Evolutionary conservation across 768 basidiomycete genomes (phyloP).

Genomic region (Pulveroboletus frians): DNA sequence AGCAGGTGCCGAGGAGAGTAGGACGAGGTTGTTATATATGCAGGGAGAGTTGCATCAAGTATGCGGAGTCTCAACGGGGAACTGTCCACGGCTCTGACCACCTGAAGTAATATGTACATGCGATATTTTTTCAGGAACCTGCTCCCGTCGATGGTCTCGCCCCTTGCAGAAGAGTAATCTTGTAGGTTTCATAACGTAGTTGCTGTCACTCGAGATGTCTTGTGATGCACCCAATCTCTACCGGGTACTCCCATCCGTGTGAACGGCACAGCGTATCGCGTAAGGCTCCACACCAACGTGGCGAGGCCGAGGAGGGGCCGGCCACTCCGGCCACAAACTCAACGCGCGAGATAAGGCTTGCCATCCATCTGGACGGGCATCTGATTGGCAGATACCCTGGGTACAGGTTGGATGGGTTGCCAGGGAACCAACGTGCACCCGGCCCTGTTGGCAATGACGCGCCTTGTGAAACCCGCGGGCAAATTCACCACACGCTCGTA

Average conservation of each 20-base stretch:
- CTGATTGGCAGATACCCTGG: too few species aligned
- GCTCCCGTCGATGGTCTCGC: conserved; percentile 13
- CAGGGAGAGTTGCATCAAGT: conserved; percentile 10
- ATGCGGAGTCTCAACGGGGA: conserved; percentile 28
- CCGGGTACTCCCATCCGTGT: conserved; percentile 9
- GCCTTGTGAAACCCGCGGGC: conserved; percentile 23
- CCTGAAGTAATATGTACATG: conserved; percentile 11
- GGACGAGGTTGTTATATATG: conserved; percentile 20
- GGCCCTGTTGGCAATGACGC: conserved; percentile 17
- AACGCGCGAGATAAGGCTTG: background rate
- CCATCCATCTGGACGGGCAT: background rate
- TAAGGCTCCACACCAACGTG: background rate
- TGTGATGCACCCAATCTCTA: conserved; percentile 22
- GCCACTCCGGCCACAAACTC: background rate
- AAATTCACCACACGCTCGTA: conserved; percentile 8
- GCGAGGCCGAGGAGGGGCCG: too few species aligned
- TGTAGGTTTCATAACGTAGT: conserved; percentile 23
- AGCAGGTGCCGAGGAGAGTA: background rate
- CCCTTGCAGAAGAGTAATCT: conserved; percentile 20
- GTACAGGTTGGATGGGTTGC: background rate
- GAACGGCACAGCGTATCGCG: conserved; percentile 3
- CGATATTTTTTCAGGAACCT: conserved; percentile 20
- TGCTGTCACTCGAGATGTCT: conserved; percentile 18
- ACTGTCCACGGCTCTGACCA: conserved; percentile 13
- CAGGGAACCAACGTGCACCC: background rate